phyloP scores from a whole-genome alignment of 108 stramenopile genomes.

The Fragilariopsis cylindrus region DNA sequence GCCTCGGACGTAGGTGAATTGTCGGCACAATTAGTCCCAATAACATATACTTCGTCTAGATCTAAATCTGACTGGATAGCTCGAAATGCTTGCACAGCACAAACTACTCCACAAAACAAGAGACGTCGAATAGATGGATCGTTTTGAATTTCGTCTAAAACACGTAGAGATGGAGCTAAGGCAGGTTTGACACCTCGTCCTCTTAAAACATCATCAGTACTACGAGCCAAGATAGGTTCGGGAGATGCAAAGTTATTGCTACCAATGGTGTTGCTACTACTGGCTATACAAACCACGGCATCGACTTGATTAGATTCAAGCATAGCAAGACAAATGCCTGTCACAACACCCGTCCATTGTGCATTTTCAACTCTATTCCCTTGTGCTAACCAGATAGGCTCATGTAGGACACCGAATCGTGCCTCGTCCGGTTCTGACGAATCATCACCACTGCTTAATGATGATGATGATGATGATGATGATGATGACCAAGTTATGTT shows the following conservation, averaged over 20 bases:
- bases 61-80: constrained; percentile 60
- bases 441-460: constrained; percentile 14
- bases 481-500: constrained; percentile 44
- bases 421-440: constrained; percentile 45
- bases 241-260: constrained; percentile 53
- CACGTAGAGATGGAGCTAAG: constrained; percentile 67
- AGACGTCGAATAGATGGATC: constrained; percentile 61
- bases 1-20: constrained; percentile 78
- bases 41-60: constrained; percentile 71
- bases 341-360: constrained; percentile 83
- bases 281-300: constrained; percentile 77
- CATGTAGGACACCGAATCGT: constrained; percentile 72
- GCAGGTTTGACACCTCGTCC: constrained; percentile 84
- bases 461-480: background rate
- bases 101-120: constrained; percentile 83
- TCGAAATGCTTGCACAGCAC: constrained; percentile 82
- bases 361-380: constrained; percentile 54
- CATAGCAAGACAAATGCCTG: constrained; percentile 68
- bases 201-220: constrained; percentile 55
- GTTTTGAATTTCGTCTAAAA: constrained; percentile 64
- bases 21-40: constrained; percentile 84
- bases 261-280: constrained; percentile 13
- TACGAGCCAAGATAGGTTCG: constrained; percentile 67
- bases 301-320: constrained; percentile 69
- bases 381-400: constrained; percentile 61